phyloP scores from a whole-genome alignment of 176 grass and related monocot genomes.

The Zoysia pacifica region DNA sequence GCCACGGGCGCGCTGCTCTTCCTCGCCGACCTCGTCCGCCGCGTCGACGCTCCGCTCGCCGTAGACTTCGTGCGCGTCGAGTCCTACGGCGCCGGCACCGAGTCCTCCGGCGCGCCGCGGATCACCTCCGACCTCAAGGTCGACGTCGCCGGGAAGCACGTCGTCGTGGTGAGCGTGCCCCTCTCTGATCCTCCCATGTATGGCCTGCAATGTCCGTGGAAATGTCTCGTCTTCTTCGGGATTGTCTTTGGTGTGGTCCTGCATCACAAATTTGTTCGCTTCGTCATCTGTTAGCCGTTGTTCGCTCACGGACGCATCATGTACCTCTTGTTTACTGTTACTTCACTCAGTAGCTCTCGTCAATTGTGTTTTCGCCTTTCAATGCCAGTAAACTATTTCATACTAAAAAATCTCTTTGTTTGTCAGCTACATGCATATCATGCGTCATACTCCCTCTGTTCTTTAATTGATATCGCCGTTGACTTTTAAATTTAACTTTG shows the following conservation, averaged over 20 bases:
- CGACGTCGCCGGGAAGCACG: conserved; percentile 77
- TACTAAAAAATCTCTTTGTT: background rate
- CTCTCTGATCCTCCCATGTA: background rate
- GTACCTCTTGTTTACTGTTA: background rate
- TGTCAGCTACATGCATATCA: background rate
- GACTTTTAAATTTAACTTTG: too few species aligned
- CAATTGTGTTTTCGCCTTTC: background rate
- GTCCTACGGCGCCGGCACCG: conserved; percentile 84
- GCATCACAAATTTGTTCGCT: background rate
- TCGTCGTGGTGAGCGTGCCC: conserved; percentile 59
- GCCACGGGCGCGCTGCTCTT: conserved; percentile 88
- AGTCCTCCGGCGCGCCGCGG: conserved; percentile 61
- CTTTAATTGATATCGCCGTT: too few species aligned
- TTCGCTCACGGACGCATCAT: background rate
- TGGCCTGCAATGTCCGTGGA: background rate
- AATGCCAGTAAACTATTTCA: background rate
- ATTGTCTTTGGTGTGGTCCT: conserved; percentile 3
- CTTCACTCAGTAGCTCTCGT: background rate
- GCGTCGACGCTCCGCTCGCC: conserved; percentile 52
- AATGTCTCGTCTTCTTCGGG: conserved; percentile 3
- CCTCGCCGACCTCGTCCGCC: conserved; percentile 80
- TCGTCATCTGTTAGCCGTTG: background rate
- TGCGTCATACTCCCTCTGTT: too few species aligned
- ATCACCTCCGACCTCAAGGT: conserved; percentile 86
- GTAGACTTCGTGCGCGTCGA: conserved; percentile 82